phyloP scores from a whole-genome alignment of 192 early-diverging fungal species.

The Linnemannia zychae region DNA sequence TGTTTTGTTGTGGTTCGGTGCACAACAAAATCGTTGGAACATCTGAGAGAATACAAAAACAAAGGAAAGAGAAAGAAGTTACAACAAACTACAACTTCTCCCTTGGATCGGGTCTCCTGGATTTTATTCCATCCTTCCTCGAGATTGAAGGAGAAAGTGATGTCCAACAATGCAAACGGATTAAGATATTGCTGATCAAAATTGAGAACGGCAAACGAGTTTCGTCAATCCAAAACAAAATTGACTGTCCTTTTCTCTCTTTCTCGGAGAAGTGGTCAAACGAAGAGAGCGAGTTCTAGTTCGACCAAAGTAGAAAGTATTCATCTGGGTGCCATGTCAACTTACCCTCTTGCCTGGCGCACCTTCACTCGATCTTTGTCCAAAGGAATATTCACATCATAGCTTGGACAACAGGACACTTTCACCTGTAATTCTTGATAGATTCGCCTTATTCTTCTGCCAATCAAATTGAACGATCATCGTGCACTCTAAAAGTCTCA shows the following conservation, averaged over 20 bases:
- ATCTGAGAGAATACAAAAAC: background rate
- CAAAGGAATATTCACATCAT: no score
- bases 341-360: no score
- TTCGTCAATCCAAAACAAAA: background rate
- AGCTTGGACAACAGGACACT: no score
- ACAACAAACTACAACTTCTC: no score
- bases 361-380: no score
- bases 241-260: no score
- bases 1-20: background rate
- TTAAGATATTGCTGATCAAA: background rate
- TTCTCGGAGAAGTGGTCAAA: background rate
- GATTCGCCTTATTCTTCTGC: background rate
- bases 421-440: background rate
- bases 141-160: background rate
- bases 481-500: background rate
- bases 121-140: background rate
- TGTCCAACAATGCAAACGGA: background rate
- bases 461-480: background rate
- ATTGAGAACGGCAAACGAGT: background rate
- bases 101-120: background rate
- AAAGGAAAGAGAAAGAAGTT: background rate
- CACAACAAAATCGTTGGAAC: background rate
- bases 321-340: no score
- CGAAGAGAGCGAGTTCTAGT: background rate
- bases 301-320: no score